Conservation (phyloP, 768 basidiomycete genomes). For the Obba rivulosa region DNA sequence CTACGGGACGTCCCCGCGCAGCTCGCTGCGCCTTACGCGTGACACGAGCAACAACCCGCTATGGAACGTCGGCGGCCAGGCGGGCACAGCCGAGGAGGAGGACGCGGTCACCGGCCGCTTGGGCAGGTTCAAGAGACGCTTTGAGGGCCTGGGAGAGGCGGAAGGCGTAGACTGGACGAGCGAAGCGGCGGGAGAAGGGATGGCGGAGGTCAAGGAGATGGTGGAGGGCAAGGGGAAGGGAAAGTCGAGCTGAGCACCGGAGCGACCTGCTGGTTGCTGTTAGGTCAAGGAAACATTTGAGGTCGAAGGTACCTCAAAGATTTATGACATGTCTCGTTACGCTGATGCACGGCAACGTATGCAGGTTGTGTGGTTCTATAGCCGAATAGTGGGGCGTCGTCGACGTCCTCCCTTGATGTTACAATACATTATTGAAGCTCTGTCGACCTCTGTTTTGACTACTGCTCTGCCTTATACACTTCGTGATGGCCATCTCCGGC, state of each 20-base stretch:
- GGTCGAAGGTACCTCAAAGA: too few species aligned
- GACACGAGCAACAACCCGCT: conserved; percentile 87
- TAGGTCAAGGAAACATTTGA: too few species aligned
- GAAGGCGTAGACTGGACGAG: conserved; percentile 12
- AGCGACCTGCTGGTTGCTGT: background rate
- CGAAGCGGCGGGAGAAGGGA: conserved; percentile 5
- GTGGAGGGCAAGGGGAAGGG: conserved; percentile 1
- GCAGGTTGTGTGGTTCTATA: too few species aligned
- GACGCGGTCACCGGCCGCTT: conserved; percentile 69
- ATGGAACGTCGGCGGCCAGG: conserved; percentile 65
- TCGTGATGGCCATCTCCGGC: too few species aligned
- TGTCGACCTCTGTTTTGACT: too few species aligned
- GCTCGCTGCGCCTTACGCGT: conserved; percentile 69
- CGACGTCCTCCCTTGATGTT: too few species aligned
- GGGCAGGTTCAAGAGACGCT: conserved; percentile 74
- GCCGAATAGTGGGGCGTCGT: too few species aligned
- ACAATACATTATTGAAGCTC: too few species aligned
- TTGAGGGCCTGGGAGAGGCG: conserved; percentile 36
- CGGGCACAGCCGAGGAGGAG: conserved; percentile 40
- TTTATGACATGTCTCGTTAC: too few species aligned
- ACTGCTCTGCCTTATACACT: too few species aligned
- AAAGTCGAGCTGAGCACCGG: background rate
- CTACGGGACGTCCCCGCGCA: conserved; percentile 84
- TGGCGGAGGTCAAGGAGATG: background rate
- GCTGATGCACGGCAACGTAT: too few species aligned